phyloP scores from a whole-genome alignment of 257 asterid species.

The Solanum commersonii region DNA sequence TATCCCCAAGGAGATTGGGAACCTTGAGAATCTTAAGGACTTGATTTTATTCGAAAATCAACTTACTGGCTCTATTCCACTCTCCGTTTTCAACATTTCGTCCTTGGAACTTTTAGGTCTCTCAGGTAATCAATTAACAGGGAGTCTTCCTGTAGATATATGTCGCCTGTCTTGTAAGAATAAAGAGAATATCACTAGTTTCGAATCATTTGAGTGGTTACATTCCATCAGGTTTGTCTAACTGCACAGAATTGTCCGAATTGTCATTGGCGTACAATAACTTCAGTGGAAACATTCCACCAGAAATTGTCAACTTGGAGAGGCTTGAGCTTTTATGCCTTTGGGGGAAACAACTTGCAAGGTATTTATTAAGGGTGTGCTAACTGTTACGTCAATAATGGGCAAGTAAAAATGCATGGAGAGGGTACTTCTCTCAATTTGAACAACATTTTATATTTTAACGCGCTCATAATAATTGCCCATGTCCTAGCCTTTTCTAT shows the following conservation, averaged over 20 bases:
- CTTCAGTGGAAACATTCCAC: conserved; percentile 5
- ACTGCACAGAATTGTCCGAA: not conserved
- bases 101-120: not conserved
- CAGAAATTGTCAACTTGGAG: not conserved
- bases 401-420: too few relatives aligned
- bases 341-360: conserved; percentile 2
- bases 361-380: not conserved
- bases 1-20: conserved; percentile 2
- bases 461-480: too few relatives aligned
- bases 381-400: too few relatives aligned
- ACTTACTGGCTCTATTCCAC: conserved; percentile 16
- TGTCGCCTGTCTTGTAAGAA: not conserved
- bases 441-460: too few relatives aligned
- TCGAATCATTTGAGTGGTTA: not conserved
- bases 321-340: not conserved
- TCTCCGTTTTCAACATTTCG: not conserved
- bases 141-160: not conserved
- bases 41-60: conserved; percentile 7
- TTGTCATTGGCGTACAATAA: not conserved
- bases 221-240: not conserved
- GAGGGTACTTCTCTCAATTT: too few relatives aligned
- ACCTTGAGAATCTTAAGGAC: conserved; percentile 6
- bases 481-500: too few relatives aligned
- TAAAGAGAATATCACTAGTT: not conserved
- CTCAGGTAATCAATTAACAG: not conserved